Conservation (phyloP, 2,329 filamentous ascomycete genomes). For the Thielaviopsis cerberus region DNA sequence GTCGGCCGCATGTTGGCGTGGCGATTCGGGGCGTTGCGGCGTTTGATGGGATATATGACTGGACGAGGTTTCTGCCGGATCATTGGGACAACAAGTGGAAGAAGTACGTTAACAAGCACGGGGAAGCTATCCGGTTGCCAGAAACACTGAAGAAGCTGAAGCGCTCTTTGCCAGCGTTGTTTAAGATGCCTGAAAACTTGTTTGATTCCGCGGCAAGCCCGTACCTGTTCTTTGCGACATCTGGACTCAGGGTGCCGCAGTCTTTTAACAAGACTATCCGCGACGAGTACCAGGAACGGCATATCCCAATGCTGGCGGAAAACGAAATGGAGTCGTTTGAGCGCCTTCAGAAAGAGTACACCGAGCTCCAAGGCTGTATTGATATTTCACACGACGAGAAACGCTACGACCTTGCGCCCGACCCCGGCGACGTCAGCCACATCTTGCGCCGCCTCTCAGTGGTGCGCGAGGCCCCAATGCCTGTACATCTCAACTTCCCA, state of each 20-base stretch:
- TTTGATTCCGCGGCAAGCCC: constrained; percentile 45
- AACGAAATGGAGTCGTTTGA: constrained; percentile 1
- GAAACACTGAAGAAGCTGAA: not conserved
- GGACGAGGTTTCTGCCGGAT: constrained; percentile 40
- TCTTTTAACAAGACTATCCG: constrained; percentile 22
- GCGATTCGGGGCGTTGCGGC: constrained; percentile 34
- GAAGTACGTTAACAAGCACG: not conserved
- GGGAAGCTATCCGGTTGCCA: not conserved
- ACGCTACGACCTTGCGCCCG: not conserved
- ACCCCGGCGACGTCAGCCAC: constrained; percentile 5
- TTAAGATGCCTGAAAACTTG: constrained; percentile 27
- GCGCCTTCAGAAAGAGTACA: not conserved
- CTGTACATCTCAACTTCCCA: constrained; percentile 29
- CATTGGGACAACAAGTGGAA: constrained; percentile 25
- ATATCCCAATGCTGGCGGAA: not conserved
- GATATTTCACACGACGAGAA: constrained; percentile 11
- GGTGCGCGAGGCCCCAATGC: constrained; percentile 17
- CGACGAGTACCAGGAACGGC: constrained; percentile 2
- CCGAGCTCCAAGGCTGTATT: not conserved
- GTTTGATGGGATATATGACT: constrained; percentile 45
- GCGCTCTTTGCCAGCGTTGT: constrained; percentile 24
- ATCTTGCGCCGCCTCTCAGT: not conserved
- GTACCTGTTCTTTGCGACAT: constrained; percentile 36
- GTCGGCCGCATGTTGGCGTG: constrained; percentile 24
- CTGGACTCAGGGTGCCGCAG: constrained; percentile 28